Conservation (phyloP, 352 stramenopile genomes). For the Bremia lactucae region DNA sequence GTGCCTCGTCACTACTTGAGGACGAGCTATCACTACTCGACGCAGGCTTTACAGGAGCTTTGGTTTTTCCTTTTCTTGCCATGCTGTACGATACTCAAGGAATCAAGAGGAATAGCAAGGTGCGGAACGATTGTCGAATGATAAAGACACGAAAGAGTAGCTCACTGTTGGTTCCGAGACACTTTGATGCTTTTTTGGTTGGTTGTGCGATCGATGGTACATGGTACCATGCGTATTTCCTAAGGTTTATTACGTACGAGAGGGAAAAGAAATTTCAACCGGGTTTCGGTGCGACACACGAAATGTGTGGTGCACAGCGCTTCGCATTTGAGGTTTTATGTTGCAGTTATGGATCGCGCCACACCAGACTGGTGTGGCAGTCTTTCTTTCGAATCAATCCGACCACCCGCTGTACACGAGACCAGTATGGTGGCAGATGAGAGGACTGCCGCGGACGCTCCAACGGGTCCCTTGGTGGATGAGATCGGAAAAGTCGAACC, state of each 20-base stretch:
- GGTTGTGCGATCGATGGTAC: constrained; percentile 6
- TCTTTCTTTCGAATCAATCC: constrained; percentile 23
- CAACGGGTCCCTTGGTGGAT: constrained; percentile 9
- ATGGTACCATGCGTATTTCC: constrained; percentile 15
- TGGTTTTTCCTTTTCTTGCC: constrained; percentile 45
- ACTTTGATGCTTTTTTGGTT: constrained; percentile 25
- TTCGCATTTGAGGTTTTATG: constrained; percentile 23
- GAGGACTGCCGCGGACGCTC: constrained; percentile 8
- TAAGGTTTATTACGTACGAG: background rate
- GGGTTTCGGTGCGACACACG: no score
- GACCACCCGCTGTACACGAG: constrained; percentile 7
- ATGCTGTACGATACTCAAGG: constrained; percentile 13
- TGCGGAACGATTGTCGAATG: constrained; percentile 28
- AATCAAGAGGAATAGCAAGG: background rate
- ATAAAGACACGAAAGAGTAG: constrained; percentile 3
- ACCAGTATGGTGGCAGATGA: constrained; percentile 20
- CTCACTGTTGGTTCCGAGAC: constrained; percentile 13
- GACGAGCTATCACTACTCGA: constrained; percentile 36
- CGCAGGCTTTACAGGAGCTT: constrained; percentile 26
- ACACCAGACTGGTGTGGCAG: constrained; percentile 15
- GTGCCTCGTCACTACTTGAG: constrained; percentile 41
- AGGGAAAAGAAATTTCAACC: no score
- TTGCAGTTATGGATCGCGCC: constrained; percentile 19
- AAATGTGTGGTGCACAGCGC: constrained; percentile 24
- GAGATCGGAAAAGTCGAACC: constrained; percentile 13